Evolutionary conservation across 805 yeast genomes (phyloP).

Genomic region (Ogataea paradorogensis): DNA sequence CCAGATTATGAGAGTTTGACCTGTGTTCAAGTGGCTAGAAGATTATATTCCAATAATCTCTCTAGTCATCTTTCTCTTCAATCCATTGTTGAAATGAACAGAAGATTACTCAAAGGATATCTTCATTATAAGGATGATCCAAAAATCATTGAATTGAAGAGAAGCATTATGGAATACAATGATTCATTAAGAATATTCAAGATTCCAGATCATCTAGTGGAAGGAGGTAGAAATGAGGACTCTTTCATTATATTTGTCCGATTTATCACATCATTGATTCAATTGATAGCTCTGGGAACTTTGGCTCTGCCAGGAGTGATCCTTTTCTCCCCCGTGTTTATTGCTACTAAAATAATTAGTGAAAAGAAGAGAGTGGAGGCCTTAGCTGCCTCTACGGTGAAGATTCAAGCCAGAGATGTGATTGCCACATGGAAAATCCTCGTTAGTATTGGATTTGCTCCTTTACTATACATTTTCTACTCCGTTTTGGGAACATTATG

Average conservation of each 20-base stretch:
- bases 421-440: slow-evolving; percentile 96
- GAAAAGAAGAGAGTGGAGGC: slow-evolving; percentile 72
- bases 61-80: slow-evolving; percentile 73
- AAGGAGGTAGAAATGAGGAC: slow-evolving; percentile 34
- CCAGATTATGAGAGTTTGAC: slow-evolving; percentile 86
- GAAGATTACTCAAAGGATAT: slow-evolving; percentile 82
- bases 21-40: slow-evolving; percentile 87
- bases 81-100: slow-evolving; percentile 83
- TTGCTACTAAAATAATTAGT: slow-evolving; percentile 73
- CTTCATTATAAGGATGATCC: slow-evolving; percentile 71
- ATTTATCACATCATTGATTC: slow-evolving; percentile 32
- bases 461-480: slow-evolving; percentile 77
- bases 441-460: slow-evolving; percentile 86
- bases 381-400: slow-evolving; percentile 81
- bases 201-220: slow-evolving; percentile 61
- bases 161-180: slow-evolving; percentile 70
- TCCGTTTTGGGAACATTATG: slow-evolving; percentile 56
- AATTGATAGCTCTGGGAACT: slow-evolving; percentile 53
- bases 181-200: slow-evolving; percentile 45
- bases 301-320: slow-evolving; percentile 86
- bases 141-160: slow-evolving; percentile 55
- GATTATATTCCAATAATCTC: slow-evolving; percentile 77
- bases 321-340: slow-evolving; percentile 84
- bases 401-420: slow-evolving; percentile 89
- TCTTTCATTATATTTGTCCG: slow-evolving; percentile 23